These are phyloP conservation scores for Coelastrella sp. DNA, from an alignment of 139 green algal species.

Conservation along the genomic window DNA sequence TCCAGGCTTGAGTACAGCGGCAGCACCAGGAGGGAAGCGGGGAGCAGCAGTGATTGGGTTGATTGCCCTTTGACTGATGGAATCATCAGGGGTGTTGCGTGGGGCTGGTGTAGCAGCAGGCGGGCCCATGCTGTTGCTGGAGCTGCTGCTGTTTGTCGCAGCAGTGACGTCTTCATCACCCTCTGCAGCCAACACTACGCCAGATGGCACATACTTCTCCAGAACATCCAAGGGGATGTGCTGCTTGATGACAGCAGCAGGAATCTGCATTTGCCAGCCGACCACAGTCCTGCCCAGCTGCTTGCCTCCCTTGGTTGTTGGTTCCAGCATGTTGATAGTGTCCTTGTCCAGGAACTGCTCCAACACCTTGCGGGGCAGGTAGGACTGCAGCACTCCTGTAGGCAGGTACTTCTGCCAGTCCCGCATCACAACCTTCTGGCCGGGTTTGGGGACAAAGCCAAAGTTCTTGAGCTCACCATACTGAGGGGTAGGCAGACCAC, in stretches of 20 bases:
- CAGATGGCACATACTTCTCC: slow-evolving; percentile 25
- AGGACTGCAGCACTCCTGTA: neutral
- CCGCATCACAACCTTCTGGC: slow-evolving; percentile 5
- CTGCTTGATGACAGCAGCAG: neutral
- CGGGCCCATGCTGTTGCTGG: neutral
- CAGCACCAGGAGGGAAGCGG: neutral
- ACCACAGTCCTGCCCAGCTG: neutral
- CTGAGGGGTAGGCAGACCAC: neutral
- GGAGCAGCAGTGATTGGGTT: neutral
- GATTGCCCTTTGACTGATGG: neutral
- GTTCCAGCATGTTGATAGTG: slow-evolving; percentile 7
- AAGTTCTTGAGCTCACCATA: slow-evolving; percentile 52
- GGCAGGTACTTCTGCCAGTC: slow-evolving; percentile 40
- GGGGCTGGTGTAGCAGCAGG: neutral
- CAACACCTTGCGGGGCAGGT: neutral
- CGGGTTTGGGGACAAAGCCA: slow-evolving; percentile 38
- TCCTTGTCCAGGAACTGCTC: slow-evolving; percentile 12
- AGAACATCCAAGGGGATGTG: slow-evolving; percentile 20
- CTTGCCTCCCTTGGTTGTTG: neutral
- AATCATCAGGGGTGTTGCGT: neutral
- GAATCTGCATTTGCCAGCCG: slow-evolving; percentile 34
- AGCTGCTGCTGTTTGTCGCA: neutral
- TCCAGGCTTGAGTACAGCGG: slow-evolving; percentile 29
- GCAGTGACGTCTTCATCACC: neutral
- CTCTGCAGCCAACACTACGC: neutral